Conservation (phyloP, 2,329 filamentous ascomycete genomes). For the Hypoxylon sp. region DNA sequence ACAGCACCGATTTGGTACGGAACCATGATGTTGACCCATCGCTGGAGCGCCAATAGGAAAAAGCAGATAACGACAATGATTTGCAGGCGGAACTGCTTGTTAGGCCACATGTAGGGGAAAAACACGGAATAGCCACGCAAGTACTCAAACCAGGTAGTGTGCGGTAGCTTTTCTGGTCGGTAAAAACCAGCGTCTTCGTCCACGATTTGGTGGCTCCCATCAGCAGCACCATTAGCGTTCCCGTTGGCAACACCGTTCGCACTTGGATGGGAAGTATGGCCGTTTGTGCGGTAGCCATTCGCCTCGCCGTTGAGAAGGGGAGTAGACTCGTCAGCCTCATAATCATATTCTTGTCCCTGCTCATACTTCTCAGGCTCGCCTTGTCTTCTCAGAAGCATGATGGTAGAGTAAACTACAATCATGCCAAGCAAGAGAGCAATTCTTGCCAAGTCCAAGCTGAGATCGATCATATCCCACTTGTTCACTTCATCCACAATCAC, state of each 20-base stretch:
- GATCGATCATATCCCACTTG: slow-evolving; percentile 73
- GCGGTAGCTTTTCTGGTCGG: slow-evolving; percentile 85
- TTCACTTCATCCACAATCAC: slow-evolving; percentile 53
- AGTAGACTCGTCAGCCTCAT: slow-evolving; percentile 68
- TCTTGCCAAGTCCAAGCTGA: slow-evolving; percentile 76
- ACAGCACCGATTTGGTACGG: slow-evolving; percentile 85
- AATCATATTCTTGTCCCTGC: slow-evolving; percentile 58
- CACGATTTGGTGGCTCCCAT: slow-evolving; percentile 49
- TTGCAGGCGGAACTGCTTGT: slow-evolving; percentile 80
- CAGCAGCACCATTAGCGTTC: slow-evolving; percentile 58
- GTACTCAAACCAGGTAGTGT: slow-evolving; percentile 97
- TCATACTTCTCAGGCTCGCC: slow-evolving; percentile 58
- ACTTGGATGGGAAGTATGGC: slow-evolving; percentile 36
- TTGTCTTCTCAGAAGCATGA: slow-evolving; percentile 59
- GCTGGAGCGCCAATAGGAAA: slow-evolving; percentile 81
- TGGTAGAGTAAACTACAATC: slow-evolving; percentile 70
- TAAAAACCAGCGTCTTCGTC: slow-evolving; percentile 86
- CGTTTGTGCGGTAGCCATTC: slow-evolving; percentile 40
- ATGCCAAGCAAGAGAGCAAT: slow-evolving; percentile 74
- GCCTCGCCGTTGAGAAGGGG: slow-evolving; percentile 66
- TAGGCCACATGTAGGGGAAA: slow-evolving; percentile 97
- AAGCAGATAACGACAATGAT: slow-evolving; percentile 86
- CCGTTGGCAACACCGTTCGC: slow-evolving; percentile 58
- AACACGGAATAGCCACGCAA: slow-evolving; percentile 91
- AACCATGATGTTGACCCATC: slow-evolving; percentile 87